Percentiles rank a stretch among this genome's conserved stretches.
phyloP scores from a whole-genome alignment of 495 filamentous ascomycete species.

The Podospora appendiculata region DNA sequence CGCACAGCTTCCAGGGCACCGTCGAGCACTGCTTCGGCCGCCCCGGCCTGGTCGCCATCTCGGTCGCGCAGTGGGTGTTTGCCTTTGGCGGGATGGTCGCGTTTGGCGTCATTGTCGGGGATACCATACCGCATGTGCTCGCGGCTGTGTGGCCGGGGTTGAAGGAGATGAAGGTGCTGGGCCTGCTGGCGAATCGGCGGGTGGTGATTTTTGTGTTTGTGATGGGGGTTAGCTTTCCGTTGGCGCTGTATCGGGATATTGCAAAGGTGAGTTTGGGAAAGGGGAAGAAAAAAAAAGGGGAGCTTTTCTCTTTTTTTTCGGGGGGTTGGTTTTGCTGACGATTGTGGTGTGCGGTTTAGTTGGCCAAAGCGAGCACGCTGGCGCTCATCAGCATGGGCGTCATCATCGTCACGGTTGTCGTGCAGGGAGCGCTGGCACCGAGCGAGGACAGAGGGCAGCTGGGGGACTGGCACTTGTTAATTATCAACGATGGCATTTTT shows the following conservation, averaged over 20 bases:
- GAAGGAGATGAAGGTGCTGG: slow-evolving; percentile 62
- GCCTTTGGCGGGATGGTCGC: slow-evolving; percentile 98
- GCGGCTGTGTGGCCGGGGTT: slow-evolving; percentile 73
- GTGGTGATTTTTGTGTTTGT: slow-evolving; percentile 81
- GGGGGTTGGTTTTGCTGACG: neutral
- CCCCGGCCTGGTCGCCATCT: slow-evolving; percentile 81
- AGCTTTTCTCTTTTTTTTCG: too few relatives aligned
- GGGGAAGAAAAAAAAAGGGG: too few relatives aligned
- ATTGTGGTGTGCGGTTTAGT: slow-evolving; percentile 35
- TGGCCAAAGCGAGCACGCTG: slow-evolving; percentile 89
- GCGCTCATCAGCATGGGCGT: slow-evolving; percentile 86
- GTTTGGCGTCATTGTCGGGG: slow-evolving; percentile 94
- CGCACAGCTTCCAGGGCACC: slow-evolving; percentile 87
- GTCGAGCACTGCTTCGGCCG: slow-evolving; percentile 90
- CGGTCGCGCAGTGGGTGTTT: slow-evolving; percentile 91
- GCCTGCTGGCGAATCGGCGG: slow-evolving; percentile 70
- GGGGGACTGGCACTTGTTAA: slow-evolving; percentile 49
- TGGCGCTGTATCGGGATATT: slow-evolving; percentile 93
- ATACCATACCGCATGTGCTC: slow-evolving; percentile 88
- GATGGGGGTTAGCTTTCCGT: slow-evolving; percentile 78
- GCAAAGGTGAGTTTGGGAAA: slow-evolving; percentile 60
- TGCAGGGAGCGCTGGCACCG: slow-evolving; percentile 70
- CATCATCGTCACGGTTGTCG: slow-evolving; percentile 83
- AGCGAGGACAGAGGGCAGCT: slow-evolving; percentile 61
- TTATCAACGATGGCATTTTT: slow-evolving; percentile 79